Evolutionary conservation across 805 yeast genomes (phyloP), one percentile per base, ranked within the genome.

Genomic region (Nakazawaea peltata): DNA sequence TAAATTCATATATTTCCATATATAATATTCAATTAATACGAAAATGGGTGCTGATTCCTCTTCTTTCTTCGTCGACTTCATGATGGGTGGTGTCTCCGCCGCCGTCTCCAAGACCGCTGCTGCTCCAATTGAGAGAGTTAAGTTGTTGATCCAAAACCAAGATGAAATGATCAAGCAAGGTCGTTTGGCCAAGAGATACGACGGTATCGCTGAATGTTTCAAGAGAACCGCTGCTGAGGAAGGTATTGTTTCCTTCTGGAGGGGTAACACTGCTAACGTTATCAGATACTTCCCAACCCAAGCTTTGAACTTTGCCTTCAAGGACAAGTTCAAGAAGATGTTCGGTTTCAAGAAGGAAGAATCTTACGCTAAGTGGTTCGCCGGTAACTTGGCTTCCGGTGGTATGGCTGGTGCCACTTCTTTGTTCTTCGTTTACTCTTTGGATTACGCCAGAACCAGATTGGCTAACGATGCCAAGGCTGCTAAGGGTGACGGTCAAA

Each of bases 31-130:
- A n/a, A n/a, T n/a, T n/a, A n/a, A n/a, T n/a, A n/a, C n/a, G n/a
- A n/a, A n/a, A n/a, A n/a, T n/a, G n/a, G n/a, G n/a, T n/a, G n/a
- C n/a, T n/a, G n/a, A n/a, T n/a, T n/a, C n/a, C n/a, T n/a, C n/a
- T 43, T 59, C 64, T 52, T 74, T 74, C 63, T 54, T 66, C 53
- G 55, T 70, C 58, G 82, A 78, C 63, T 84, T 84, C 77, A 58
- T 84, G 69, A 86, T 88, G 96, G 96, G 96, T 71, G 96, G 96
- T 86, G 94, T 87, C 54, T 86, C 96, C 71, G 96, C 96, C 71
- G 96, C 96, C 59, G 88, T 87, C 71, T 82, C 95, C 53, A 87
- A 87, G 80, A 87, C 96, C 48, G 96, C 94, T 48, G 95, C 95
- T 58, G 94, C 95, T 56, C 95, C 95, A 67, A 86, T 86, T 62